Percentiles rank a stretch among this genome's conserved stretches.
Evolutionary conservation across 2,329 filamentous ascomycete genomes (phyloP).

Genomic region (Fusarium euwallaceae): DNA sequence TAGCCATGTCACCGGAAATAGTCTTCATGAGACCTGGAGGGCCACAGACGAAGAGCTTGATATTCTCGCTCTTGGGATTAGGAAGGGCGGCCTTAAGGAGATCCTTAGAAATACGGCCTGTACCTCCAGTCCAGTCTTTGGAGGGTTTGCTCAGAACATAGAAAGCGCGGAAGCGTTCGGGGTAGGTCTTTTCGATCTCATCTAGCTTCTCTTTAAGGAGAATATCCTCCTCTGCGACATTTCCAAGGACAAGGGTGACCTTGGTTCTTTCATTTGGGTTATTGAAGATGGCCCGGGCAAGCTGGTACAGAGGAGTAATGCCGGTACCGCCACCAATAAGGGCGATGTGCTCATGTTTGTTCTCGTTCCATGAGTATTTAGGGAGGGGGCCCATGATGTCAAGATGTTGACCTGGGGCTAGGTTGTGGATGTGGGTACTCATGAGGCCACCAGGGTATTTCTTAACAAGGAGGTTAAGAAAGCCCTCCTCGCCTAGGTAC

Average conservation of each 20-base stretch:
- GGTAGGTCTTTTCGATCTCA: conserved; percentile 93
- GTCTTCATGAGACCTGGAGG: conserved; percentile 95
- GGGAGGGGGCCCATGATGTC: conserved; percentile 95
- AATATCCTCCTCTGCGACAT: conserved; percentile 90
- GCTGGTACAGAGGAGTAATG: conserved; percentile 98
- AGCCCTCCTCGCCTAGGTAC: conserved; percentile 75
- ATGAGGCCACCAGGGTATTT: conserved; percentile 91
- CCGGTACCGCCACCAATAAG: conserved; percentile 95
- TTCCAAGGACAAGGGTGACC: conserved; percentile 95
- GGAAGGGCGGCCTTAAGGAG: conserved; percentile 94
- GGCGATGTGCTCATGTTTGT: conserved; percentile 93
- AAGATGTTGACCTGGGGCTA: conserved; percentile 86
- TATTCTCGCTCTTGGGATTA: conserved; percentile 89
- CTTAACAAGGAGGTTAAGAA: conserved; percentile 92
- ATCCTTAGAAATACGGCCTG: conserved; percentile 89
- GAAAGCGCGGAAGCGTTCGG: conserved; percentile 94
- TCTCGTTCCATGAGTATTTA: conserved; percentile 90
- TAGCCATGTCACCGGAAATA: conserved; percentile 89
- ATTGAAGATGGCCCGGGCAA: conserved; percentile 90
- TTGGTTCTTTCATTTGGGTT: conserved; percentile 98
- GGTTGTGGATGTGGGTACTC: conserved; percentile 87
- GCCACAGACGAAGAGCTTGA: conserved; percentile 97
- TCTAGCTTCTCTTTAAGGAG: conserved; percentile 88
- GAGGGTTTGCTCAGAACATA: conserved; percentile 89
- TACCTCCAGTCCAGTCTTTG: conserved; percentile 82